A percentile compares a stretch with the other conserved stretches of the same genome.
phyloP scores from a whole-genome alignment of 306 rosid genomes.

The Pyrus bretschneideri region DNA sequence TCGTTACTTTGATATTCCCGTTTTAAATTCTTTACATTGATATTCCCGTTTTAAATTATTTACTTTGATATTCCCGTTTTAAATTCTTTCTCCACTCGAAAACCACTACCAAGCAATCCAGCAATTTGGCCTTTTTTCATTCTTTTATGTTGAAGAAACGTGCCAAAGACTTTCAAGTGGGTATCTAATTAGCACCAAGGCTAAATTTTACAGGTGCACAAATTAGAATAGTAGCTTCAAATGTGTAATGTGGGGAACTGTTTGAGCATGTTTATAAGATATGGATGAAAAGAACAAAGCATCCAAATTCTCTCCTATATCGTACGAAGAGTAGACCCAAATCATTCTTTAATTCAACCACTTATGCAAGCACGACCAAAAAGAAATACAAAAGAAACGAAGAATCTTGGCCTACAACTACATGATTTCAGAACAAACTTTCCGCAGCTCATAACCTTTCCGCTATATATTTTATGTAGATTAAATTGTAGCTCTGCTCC shows the following conservation, averaged over 20 bases:
- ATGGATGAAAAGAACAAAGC: neutral
- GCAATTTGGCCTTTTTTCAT: neutral
- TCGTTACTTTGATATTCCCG: too few relatives aligned
- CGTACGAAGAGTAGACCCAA: neutral
- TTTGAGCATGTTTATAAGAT: neutral
- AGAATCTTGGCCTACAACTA: slow-evolving; percentile 8
- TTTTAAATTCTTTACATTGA: neutral
- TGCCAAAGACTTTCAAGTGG: too few relatives aligned
- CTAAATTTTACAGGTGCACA: neutral
- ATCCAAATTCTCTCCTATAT: neutral
- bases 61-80: too few relatives aligned
- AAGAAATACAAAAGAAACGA: neutral
- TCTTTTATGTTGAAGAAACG: too few relatives aligned
- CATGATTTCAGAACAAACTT: neutral
- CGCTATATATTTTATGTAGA: neutral
- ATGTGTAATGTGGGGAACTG: neutral
- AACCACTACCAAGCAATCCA: neutral
- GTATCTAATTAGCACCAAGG: neutral
- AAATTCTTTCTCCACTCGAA: neutral
- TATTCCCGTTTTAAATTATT: too few relatives aligned
- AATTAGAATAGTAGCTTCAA: neutral
- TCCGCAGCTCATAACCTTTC: neutral
- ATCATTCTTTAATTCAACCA: slow-evolving; percentile 6
- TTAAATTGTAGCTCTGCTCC: too few relatives aligned
- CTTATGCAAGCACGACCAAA: slow-evolving; percentile 15